Evolutionary conservation across 495 filamentous ascomycete genomes (phyloP), one percentile per base, ranked within the genome.

Genomic region (Tuber umbilicatum): DNA sequence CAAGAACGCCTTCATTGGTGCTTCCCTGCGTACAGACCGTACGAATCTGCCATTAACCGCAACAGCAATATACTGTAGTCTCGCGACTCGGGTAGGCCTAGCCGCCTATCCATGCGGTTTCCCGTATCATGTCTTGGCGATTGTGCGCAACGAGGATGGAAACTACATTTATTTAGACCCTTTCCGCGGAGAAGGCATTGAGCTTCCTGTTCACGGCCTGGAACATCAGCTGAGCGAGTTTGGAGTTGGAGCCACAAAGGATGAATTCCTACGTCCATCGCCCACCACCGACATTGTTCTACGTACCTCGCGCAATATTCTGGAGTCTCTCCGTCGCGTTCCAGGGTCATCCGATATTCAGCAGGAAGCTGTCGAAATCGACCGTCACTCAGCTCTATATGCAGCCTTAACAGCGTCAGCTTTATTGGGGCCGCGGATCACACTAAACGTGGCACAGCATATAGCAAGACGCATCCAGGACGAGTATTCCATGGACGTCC

Each of bases 1-100:
- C 38, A 89, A 92, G 74, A 96, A 97, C 79, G 94, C 90, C 75
- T 92, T 96, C 71, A 88, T 99, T 72, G 92, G 93, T 14, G 85
- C 94, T 42, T 89, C 89, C 12, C 79, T 92, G 68, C 85, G 84
- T 35, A 86, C 86, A 67, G 83, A 83, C 6, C 90, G 91, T 70
- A 86, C 88, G 40, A 88, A 89, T 38, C 83, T 92, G 16, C 91
- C 91, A 0, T 81, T 92, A 68, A 86, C 91, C 70, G 89, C 89
- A 3, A 89, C 89, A 41, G 87, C 85, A n/a, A 90, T 91, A 73
- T 92, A 89, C 83, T 92, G 90, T 83, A 86, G 86, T 70, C 79
- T 92, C n/a, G 90, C 90, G 2, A 83, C 83, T 70, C 83, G 86
- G 42, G 80, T 92, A 38, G 88, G 88, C 23, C 75, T 93, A 17